These are phyloP conservation scores for Spatholobus suberectus DNA, from an alignment of 306 rosid species.

Conservation along the genomic window DNA sequence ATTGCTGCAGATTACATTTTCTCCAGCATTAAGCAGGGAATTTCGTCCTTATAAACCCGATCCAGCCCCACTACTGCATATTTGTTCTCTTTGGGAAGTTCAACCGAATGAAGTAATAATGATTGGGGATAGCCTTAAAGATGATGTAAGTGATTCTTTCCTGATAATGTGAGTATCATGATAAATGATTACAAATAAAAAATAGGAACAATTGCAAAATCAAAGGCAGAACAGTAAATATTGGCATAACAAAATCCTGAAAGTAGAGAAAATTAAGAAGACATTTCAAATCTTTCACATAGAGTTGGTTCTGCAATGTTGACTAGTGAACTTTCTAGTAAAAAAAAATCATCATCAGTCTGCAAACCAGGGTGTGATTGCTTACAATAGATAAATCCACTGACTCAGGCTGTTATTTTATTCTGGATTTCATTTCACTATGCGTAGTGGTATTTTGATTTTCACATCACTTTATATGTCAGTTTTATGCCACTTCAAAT, in stretches of 20 bases:
- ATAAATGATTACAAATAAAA: conserved; percentile 18
- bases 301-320: conserved; percentile 18
- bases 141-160: conserved; percentile 67
- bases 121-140: conserved; percentile 95
- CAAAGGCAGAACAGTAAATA: not conserved
- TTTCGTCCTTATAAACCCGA: conserved; percentile 88
- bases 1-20: conserved; percentile 74
- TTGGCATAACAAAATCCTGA: not conserved
- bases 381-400: not conserved
- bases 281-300: conserved; percentile 6
- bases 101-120: conserved; percentile 88
- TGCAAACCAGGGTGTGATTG: conserved; percentile 14
- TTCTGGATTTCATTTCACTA: conserved; percentile 1
- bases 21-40: conserved; percentile 92
- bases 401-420: not conserved
- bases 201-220: not conserved
- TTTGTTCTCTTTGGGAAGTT: conserved; percentile 88
- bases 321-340: not conserved
- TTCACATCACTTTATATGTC: not conserved
- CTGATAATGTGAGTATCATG: conserved; percentile 1
- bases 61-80: conserved; percentile 87
- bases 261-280: not conserved
- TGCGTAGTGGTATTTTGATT: conserved; percentile 13
- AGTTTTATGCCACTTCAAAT: conserved; percentile 17
- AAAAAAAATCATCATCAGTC: not conserved